Evolutionary conservation across 768 basidiomycete species (phyloP).

Genomic region (Butyriboletus loyo): DNA sequence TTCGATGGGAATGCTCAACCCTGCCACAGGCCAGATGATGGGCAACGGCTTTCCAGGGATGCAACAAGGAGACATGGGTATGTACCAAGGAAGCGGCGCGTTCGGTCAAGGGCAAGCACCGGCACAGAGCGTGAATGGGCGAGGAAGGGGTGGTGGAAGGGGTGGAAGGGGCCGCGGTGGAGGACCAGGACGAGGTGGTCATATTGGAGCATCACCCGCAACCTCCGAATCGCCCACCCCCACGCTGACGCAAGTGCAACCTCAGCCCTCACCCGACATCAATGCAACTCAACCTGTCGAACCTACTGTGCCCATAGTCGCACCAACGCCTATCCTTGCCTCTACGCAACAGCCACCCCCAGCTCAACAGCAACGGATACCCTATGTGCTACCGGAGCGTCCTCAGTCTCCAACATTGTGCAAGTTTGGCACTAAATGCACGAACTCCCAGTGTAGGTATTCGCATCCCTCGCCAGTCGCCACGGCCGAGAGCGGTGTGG

Average conservation of each 20-base stretch:
- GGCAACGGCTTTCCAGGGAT: slow-evolving; percentile 57
- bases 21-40: slow-evolving; percentile 54
- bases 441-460: slow-evolving; percentile 83
- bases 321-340: slow-evolving; percentile 28
- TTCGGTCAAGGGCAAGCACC: slow-evolving; percentile 21
- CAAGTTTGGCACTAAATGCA: slow-evolving; percentile 91
- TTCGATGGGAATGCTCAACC: slow-evolving; percentile 75
- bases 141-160: slow-evolving; percentile 46
- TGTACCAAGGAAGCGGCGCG: slow-evolving; percentile 36
- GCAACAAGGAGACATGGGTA: slow-evolving; percentile 50
- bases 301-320: slow-evolving; percentile 17
- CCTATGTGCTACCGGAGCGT: slow-evolving; percentile 66
- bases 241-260: slow-evolving; percentile 18
- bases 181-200: slow-evolving; percentile 43
- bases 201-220: slow-evolving; percentile 23
- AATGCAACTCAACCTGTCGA: slow-evolving; percentile 7
- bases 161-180: slow-evolving; percentile 46
- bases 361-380: slow-evolving; percentile 33
- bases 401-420: slow-evolving; percentile 89
- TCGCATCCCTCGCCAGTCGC: slow-evolving; percentile 98
- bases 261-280: slow-evolving; percentile 16
- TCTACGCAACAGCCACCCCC: slow-evolving; percentile 12
- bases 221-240: slow-evolving; percentile 18
- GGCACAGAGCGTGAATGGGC: slow-evolving; percentile 28
- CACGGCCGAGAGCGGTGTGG: slow-evolving; percentile 90